A percentile compares a stretch with the other conserved stretches of the same genome.
Evolutionary conservation across 495 filamentous ascomycete genomes (phyloP).

Genomic region (Trichoderma erinaceum): DNA sequence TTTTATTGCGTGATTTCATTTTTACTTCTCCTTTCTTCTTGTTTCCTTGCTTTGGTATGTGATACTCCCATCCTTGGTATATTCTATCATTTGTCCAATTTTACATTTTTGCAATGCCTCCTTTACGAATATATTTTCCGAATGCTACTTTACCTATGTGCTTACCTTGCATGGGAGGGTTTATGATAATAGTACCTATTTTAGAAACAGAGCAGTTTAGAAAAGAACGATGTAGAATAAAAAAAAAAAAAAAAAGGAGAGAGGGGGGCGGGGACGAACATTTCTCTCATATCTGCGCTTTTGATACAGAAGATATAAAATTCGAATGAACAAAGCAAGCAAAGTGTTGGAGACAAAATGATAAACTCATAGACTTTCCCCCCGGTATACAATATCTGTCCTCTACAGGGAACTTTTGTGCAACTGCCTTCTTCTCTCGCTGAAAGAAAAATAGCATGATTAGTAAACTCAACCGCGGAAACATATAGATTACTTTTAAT

Average conservation of each 20-base stretch:
- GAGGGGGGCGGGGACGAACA: no score
- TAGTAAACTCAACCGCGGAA: no score
- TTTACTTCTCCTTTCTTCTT: neutral
- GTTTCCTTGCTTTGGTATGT: neutral
- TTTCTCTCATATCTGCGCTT: no score
- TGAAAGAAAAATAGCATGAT: no score
- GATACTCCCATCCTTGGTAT: neutral
- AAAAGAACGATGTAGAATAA: neutral
- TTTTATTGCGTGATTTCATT: neutral
- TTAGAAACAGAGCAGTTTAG: neutral
- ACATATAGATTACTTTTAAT: no score
- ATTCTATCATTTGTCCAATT: neutral
- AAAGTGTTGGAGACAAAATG: neutral
- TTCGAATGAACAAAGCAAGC: no score
- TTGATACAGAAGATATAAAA: no score
- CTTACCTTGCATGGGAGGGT: neutral
- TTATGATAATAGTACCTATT: neutral
- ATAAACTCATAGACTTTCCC: neutral
- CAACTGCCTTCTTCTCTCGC: no score
- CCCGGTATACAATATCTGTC: no score
- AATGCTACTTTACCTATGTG: neutral
- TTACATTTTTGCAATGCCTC: neutral
- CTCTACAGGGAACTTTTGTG: no score
- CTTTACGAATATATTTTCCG: neutral
- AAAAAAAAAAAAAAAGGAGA: neutral